phyloP scores from a whole-genome alignment of 305 asterid species.

The Fraxinus dipetala region DNA sequence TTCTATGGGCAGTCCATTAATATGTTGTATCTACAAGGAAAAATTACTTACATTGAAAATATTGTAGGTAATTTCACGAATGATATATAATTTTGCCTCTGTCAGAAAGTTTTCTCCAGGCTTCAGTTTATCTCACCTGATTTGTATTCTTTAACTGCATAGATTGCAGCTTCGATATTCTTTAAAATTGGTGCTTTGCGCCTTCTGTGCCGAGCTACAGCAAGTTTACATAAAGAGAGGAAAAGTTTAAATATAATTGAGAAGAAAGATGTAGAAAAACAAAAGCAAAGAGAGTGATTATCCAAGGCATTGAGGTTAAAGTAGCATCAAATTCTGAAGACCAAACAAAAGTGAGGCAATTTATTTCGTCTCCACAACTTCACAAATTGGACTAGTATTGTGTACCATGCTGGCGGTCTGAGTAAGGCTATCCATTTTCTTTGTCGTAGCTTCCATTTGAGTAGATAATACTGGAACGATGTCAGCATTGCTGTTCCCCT shows the following conservation, averaged over 20 bases:
- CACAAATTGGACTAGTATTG: too few species aligned
- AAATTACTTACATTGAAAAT: not conserved
- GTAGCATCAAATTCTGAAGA: not conserved
- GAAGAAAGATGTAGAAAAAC: not conserved
- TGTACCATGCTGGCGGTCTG: too few species aligned
- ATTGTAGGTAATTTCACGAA: not conserved
- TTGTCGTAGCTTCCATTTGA: too few species aligned
- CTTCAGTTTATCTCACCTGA: slow-evolving; percentile 43
- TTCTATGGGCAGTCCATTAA: slow-evolving; percentile 68
- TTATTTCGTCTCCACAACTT: too few species aligned
- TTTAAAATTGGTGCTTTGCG: too few species aligned
- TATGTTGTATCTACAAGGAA: slow-evolving; percentile 48
- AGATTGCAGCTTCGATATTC: slow-evolving; percentile 71
- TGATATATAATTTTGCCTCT: not conserved
- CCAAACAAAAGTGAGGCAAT: not conserved
- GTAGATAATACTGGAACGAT: too few species aligned
- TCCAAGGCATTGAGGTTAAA: not conserved
- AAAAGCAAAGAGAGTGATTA: not conserved
- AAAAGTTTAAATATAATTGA: not conserved
- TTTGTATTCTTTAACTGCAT: slow-evolving; percentile 78
- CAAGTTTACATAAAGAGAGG: too few species aligned
- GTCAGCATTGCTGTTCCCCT: too few species aligned
- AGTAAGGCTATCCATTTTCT: too few species aligned
- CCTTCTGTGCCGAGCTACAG: too few species aligned
- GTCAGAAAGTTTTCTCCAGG: not conserved